phyloP scores from a whole-genome alignment of 768 basidiomycete genomes.

The Termitomyces sp. region DNA sequence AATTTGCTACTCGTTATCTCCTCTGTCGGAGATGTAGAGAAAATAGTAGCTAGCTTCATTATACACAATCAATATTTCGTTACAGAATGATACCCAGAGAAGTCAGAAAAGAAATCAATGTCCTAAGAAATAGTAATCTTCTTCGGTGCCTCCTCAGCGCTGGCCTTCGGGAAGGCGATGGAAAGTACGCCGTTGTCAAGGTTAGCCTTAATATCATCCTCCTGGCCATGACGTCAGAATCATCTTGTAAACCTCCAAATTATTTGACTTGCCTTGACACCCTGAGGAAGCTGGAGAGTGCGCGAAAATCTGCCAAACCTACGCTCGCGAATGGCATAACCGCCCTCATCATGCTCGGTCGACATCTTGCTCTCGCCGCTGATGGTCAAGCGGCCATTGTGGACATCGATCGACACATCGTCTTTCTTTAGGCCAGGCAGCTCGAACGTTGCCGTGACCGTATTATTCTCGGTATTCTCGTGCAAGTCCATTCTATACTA shows the following conservation, averaged over 20 bases:
- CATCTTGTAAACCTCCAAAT: neutral
- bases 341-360: slow-evolving; percentile 25
- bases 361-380: slow-evolving; percentile 35
- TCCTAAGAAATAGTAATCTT: slow-evolving; percentile 28
- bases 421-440: slow-evolving; percentile 51
- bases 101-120: no score
- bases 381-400: slow-evolving; percentile 40
- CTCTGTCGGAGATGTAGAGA: no score
- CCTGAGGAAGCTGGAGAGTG: slow-evolving; percentile 39
- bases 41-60: no score
- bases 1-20: no score
- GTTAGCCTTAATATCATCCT: slow-evolving; percentile 38
- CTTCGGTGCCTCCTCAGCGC: slow-evolving; percentile 35
- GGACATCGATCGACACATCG: slow-evolving; percentile 40
- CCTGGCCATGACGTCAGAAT: slow-evolving; percentile 16
- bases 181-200: slow-evolving; percentile 43
- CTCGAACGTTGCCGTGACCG: slow-evolving; percentile 48
- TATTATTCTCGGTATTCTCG: slow-evolving; percentile 33
- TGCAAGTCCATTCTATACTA: slow-evolving; percentile 39
- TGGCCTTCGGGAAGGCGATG: slow-evolving; percentile 40
- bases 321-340: slow-evolving; percentile 40
- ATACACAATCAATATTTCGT: no score
- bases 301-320: slow-evolving; percentile 43
- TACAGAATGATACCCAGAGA: no score
- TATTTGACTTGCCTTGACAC: slow-evolving; percentile 32